Percentiles rank a stretch among this genome's conserved stretches.
Conservation (phyloP, 176 grass and related monocot species). For the Phoenix roebelenii region DNA sequence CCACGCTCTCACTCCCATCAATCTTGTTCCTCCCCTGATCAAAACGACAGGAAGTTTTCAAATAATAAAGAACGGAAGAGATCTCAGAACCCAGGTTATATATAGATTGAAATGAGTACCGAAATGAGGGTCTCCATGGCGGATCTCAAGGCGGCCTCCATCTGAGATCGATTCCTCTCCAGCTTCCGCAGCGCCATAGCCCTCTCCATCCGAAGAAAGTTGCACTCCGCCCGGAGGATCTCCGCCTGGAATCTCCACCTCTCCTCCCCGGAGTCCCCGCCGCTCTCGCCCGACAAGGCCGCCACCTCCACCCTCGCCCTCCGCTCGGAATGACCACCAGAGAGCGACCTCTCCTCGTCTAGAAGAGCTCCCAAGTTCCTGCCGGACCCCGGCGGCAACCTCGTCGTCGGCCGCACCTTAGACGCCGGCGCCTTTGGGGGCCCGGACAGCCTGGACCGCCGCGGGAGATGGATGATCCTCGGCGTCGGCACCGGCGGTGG, state of each 20-base stretch:
- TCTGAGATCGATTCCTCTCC: slow-evolving; percentile 59
- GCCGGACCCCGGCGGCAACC: not conserved
- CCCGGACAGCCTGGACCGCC: slow-evolving; percentile 19
- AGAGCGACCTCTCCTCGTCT: slow-evolving; percentile 35
- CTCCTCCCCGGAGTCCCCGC: slow-evolving; percentile 36
- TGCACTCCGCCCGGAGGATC: slow-evolving; percentile 89
- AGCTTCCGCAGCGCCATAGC: slow-evolving; percentile 72
- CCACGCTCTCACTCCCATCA: slow-evolving; percentile 27
- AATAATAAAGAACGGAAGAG: too few species aligned
- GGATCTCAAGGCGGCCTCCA: slow-evolving; percentile 58
- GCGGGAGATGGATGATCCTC: slow-evolving; percentile 41
- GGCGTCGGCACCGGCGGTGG: slow-evolving; percentile 30
- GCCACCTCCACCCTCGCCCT: slow-evolving; percentile 31
- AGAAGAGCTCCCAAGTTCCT: slow-evolving; percentile 51
- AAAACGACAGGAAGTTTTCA: not conserved
- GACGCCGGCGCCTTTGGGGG: not conserved
- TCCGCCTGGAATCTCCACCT: slow-evolving; percentile 90
- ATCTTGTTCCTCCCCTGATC: slow-evolving; percentile 78
- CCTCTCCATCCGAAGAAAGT: slow-evolving; percentile 85
- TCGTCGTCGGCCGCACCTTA: slow-evolving; percentile 1
- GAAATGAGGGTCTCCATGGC: slow-evolving; percentile 62
- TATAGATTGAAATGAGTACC: slow-evolving; percentile 19
- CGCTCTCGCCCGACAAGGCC: slow-evolving; percentile 4
- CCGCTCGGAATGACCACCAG: slow-evolving; percentile 23
- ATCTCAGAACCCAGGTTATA: not conserved